Percentiles rank a stretch among this genome's conserved stretches.
These are phyloP conservation scores for Tricholoma hemisulphureum DNA, from an alignment of 768 basidiomycete genomes.

Conservation along the genomic window DNA sequence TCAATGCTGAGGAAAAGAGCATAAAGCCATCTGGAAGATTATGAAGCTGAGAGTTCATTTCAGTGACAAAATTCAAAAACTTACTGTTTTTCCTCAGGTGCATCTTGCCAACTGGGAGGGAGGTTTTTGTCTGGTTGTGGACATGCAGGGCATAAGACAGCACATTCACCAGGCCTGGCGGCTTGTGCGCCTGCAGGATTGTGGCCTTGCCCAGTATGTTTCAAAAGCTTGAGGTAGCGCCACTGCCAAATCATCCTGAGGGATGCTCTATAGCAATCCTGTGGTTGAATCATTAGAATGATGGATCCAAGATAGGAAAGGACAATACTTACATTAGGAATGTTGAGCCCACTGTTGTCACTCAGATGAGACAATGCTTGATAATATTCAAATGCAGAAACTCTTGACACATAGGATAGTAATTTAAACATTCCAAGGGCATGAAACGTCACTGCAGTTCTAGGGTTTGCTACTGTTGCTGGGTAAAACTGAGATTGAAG, in stretches of 20 bases:
- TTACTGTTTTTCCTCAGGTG: conserved; percentile 9
- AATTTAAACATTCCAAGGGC: conserved; percentile 18
- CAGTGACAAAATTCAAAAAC: not conserved
- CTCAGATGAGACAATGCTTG: conserved; percentile 4
- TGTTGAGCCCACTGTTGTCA: conserved; percentile 5
- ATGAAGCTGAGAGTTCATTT: not conserved
- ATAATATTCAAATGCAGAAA: conserved; percentile 19
- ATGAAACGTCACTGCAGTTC: conserved; percentile 17
- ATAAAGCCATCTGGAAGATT: conserved; percentile 19
- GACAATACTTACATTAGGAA: not conserved
- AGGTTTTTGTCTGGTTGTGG: conserved; percentile 25
- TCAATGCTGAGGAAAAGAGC: conserved; percentile 29
- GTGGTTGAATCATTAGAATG: not conserved
- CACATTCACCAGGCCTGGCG: conserved; percentile 16
- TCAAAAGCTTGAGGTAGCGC: conserved; percentile 17
- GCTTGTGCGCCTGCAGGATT: conserved; percentile 9
- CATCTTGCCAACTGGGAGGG: conserved; percentile 18
- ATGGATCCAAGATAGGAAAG: not conserved
- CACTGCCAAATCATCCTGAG: conserved; percentile 18
- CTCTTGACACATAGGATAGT: conserved; percentile 20
- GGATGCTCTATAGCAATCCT: conserved; percentile 22
- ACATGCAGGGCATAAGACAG: conserved; percentile 27
- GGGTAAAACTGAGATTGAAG: conserved; percentile 19
- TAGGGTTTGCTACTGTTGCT: conserved; percentile 14
- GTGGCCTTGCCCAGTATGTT: conserved; percentile 17